Evolutionary conservation across 257 asterid species (phyloP).

Genomic region (Hygrophila difformis): DNA sequence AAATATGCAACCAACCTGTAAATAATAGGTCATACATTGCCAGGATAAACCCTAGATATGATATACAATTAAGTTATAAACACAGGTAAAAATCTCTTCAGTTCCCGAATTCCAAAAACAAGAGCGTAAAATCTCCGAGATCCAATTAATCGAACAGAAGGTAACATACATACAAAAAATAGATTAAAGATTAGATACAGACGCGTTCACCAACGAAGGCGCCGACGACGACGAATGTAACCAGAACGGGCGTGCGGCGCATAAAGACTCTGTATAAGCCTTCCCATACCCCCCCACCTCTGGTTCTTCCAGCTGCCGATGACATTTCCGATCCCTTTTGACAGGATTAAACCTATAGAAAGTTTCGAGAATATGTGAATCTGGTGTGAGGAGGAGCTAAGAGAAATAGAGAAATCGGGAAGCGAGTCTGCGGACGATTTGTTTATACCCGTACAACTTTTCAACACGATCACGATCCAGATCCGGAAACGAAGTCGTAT

Average conservation of each 20-base stretch:
- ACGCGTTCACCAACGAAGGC: constrained; percentile 86
- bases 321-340: constrained; percentile 27
- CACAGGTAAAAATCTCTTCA: not conserved
- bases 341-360: no score
- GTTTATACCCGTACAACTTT: no score
- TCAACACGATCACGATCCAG: no score
- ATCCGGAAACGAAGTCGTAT: no score
- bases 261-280: constrained; percentile 63
- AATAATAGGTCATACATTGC: no score
- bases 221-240: constrained; percentile 79
- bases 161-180: not conserved
- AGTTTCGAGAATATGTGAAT: no score
- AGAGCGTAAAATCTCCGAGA: not conserved
- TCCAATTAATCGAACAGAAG: not conserved
- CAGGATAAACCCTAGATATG: no score
- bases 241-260: constrained; percentile 85
- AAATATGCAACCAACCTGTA: not conserved
- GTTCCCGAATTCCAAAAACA: not conserved
- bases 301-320: constrained; percentile 34
- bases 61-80: no score
- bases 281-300: constrained; percentile 69
- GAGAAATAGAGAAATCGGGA: no score
- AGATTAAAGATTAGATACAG: constrained; percentile 11
- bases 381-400: no score
- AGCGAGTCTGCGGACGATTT: no score